Conservation (phyloP, 1,139 yeast species). For the Trichomonascaceae sp. region DNA sequence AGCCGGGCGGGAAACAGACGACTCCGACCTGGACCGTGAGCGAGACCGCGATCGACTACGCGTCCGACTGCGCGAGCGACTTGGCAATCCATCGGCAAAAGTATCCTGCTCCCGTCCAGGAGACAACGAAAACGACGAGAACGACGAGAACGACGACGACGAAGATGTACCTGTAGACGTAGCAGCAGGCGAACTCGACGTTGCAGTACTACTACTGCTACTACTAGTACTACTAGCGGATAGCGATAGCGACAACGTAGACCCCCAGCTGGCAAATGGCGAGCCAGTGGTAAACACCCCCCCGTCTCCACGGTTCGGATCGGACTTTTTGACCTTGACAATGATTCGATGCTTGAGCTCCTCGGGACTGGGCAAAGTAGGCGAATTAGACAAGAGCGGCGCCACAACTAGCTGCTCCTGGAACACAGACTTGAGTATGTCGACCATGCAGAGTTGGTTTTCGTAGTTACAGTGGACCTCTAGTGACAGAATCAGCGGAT, state of each 20-base stretch:
- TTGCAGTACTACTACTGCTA: not conserved
- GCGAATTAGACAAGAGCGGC: conserved; percentile 24
- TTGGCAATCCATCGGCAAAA: too few relatives aligned
- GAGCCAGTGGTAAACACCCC: not conserved
- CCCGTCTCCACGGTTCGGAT: too few relatives aligned
- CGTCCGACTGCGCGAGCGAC: too few relatives aligned
- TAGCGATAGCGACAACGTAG: not conserved
- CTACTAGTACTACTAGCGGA: not conserved
- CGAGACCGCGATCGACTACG: too few relatives aligned
- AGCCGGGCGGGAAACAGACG: too few relatives aligned
- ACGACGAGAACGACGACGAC: not conserved
- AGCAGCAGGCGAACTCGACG: not conserved
- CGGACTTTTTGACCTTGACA: conserved; percentile 52
- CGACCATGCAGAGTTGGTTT: conserved; percentile 48
- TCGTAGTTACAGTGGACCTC: conserved; percentile 65
- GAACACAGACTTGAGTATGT: conserved; percentile 39
- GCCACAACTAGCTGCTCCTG: conserved; percentile 44
- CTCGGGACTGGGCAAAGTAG: conserved; percentile 54
- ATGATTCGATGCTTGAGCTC: conserved; percentile 56
- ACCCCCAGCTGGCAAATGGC: not conserved
- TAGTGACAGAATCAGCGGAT: conserved; percentile 75
- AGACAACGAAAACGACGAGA: not conserved
- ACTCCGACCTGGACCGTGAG: too few relatives aligned
- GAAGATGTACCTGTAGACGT: not conserved
- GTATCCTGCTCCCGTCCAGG: too few relatives aligned